A percentile compares a stretch with the other conserved stretches of the same genome.
phyloP scores from a whole-genome alignment of 2,329 filamentous ascomycete species.

The Trichoderma pleuroti region DNA sequence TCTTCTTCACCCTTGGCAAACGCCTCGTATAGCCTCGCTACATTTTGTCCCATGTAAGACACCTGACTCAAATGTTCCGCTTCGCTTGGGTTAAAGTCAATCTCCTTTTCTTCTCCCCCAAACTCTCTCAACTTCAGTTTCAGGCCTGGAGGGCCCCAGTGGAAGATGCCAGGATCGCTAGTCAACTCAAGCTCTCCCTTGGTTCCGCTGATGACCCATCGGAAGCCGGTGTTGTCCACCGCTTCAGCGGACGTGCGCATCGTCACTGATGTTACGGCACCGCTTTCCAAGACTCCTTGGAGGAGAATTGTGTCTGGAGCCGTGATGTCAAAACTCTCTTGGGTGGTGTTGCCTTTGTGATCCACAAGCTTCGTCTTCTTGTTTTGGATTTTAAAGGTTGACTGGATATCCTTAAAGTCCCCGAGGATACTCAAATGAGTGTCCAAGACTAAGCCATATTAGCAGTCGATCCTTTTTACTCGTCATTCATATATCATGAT shows the following conservation, averaged over 20 bases:
- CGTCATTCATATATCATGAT: background rate
- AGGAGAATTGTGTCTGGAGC: background rate
- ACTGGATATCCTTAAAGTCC: background rate
- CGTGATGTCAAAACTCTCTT: background rate
- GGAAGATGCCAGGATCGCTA: slow-evolving; percentile 2
- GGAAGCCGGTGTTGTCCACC: slow-evolving; percentile 5
- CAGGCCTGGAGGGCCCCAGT: slow-evolving; percentile 1
- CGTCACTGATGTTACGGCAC: background rate
- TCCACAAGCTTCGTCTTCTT: background rate
- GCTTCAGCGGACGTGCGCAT: background rate
- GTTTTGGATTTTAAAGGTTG: slow-evolving; percentile 2
- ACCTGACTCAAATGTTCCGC: background rate
- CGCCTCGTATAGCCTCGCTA: slow-evolving; percentile 2
- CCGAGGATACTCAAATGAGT: slow-evolving; percentile 2
- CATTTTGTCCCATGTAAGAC: background rate
- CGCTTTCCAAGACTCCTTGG: slow-evolving; percentile 5
- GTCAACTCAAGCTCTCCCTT: slow-evolving; percentile 1
- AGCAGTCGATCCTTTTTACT: background rate
- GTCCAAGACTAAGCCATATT: background rate
- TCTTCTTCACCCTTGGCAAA: background rate
- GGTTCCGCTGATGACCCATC: background rate
- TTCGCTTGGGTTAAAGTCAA: background rate
- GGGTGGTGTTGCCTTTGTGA: background rate
- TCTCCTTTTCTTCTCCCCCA: slow-evolving; percentile 1
- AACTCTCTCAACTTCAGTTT: slow-evolving; percentile 1